Evolutionary conservation across 179 eudicot species (phyloP), one percentile per base, ranked within the genome.

Genomic region (Spergularia azorica): DNA sequence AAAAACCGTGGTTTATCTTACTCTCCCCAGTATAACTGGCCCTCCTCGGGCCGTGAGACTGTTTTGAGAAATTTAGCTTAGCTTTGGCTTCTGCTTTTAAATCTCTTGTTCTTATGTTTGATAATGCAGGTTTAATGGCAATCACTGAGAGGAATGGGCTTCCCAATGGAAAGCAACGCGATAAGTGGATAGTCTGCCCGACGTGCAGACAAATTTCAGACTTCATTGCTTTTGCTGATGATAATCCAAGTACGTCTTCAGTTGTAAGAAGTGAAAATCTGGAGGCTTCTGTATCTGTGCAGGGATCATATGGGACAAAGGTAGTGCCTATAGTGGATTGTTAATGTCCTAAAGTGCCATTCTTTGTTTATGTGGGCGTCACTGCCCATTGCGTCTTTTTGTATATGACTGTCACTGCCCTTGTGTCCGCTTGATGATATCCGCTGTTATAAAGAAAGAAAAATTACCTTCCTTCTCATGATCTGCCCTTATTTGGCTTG

Each of bases 231-330:
- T 91, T 82, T 78, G 98, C 90, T 69, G 97, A 90, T 89, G 98
- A 95, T 79, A 72, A 72, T 39, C 87, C 69, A 58, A 76, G 77
- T 76, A 74, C 50, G 18, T 78, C 85, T 58, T 76, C 81, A 17
- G 71, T 67, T 63, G 73, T 67, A 63, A 79, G 64, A 52, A 56
- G 36, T 67, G 85, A 80, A 73, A 82, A 75, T 64, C 71, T 85
- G 51, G 97, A 93, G 80, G 86, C 87, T 74, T 90, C 86, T 70
- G 80, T 93, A 38, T 79, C 75, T 82, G 97, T 93, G 76, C 88
- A 85, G 79, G 98, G 98, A 78, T 95, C 98, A 50, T 95, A 95
- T 80, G 92, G 98, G 72, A 95, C 98, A 69, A 95, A 95, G 98
- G 98, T 95, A 82, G 38, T 5, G 50, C n/a, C 38, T 55, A 13